These are phyloP conservation scores for Delitschia confertaspora DNA, from an alignment of 495 filamentous ascomycete species.

Conservation along the genomic window DNA sequence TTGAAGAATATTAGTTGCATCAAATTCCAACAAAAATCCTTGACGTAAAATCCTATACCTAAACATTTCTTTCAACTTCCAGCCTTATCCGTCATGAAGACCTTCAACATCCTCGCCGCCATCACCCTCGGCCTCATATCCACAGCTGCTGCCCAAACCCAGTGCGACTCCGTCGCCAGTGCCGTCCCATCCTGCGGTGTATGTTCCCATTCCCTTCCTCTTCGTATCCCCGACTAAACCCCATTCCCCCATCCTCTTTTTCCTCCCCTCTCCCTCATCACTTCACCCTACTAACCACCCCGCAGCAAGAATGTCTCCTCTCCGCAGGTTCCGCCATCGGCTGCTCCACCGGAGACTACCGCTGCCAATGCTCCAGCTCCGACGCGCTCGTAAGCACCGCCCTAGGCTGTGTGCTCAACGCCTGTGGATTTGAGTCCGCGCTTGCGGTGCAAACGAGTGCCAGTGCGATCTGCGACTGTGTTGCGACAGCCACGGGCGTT, in stretches of 20 bases:
- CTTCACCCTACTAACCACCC: neutral
- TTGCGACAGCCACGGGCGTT: neutral
- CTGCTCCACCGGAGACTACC: conserved; percentile 35
- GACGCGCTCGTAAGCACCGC: neutral
- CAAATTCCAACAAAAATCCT: too few relatives aligned
- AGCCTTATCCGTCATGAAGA: conserved; percentile 5
- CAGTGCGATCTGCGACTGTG: neutral
- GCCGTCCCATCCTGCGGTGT: conserved; percentile 3
- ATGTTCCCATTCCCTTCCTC: neutral
- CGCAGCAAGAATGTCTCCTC: conserved; percentile 35
- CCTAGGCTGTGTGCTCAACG: neutral
- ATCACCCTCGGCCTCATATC: neutral
- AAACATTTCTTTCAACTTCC: too few relatives aligned
- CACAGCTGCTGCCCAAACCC: neutral
- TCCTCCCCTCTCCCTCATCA: neutral
- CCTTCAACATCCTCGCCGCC: conserved; percentile 3
- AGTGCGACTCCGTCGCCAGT: conserved; percentile 1
- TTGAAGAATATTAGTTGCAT: too few relatives aligned
- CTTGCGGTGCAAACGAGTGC: neutral
- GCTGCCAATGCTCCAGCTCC: neutral
- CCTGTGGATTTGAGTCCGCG: neutral
- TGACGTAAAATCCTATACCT: too few relatives aligned
- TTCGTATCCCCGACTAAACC: neutral
- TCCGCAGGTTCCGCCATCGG: conserved; percentile 45
- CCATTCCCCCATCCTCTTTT: neutral